Evolutionary conservation across 495 filamentous ascomycete genomes (phyloP).

Genomic region (Ramalina intermedia): DNA sequence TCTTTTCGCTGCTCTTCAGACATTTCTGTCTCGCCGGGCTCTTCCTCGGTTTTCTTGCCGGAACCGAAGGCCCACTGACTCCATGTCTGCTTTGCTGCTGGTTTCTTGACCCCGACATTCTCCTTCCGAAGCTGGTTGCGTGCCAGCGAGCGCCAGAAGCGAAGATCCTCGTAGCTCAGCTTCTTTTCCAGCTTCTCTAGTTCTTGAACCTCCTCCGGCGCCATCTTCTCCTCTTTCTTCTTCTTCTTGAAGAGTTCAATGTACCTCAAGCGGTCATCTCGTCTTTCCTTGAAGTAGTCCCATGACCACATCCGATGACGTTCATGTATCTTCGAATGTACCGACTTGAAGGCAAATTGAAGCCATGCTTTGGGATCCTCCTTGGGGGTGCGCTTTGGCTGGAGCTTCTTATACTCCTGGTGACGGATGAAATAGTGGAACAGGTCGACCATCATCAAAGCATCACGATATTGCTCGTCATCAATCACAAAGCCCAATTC

Average conservation of each 20-base stretch:
- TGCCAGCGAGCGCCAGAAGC: constrained; percentile 90
- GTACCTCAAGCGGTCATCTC: constrained; percentile 79
- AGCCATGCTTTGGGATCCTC: constrained; percentile 90
- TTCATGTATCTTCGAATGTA: constrained; percentile 87
- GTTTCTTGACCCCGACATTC: constrained; percentile 66
- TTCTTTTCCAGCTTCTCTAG: constrained; percentile 71
- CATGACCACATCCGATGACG: constrained; percentile 82
- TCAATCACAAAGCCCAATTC: constrained; percentile 92
- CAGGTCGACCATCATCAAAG: constrained; percentile 90
- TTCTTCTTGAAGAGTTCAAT: constrained; percentile 88
- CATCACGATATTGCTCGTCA: constrained; percentile 92
- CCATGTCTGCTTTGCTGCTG: constrained; percentile 58
- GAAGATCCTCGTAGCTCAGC: constrained; percentile 83
- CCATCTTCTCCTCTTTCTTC: constrained; percentile 64
- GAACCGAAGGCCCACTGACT: constrained; percentile 71
- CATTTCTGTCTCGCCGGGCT: constrained; percentile 59
- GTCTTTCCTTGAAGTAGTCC: constrained; percentile 81
- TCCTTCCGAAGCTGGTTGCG: constrained; percentile 92
- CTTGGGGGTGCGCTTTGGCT: constrained; percentile 72
- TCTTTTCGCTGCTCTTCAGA: constrained; percentile 92
- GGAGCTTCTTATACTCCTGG: constrained; percentile 89
- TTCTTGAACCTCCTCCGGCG: constrained; percentile 52
- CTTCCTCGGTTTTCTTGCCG: constrained; percentile 49
- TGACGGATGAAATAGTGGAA: constrained; percentile 98
- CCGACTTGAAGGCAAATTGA: constrained; percentile 72